These are phyloP conservation scores for Pleurotus giganteus DNA, from an alignment of 768 basidiomycete genomes.

Conservation along the genomic window DNA sequence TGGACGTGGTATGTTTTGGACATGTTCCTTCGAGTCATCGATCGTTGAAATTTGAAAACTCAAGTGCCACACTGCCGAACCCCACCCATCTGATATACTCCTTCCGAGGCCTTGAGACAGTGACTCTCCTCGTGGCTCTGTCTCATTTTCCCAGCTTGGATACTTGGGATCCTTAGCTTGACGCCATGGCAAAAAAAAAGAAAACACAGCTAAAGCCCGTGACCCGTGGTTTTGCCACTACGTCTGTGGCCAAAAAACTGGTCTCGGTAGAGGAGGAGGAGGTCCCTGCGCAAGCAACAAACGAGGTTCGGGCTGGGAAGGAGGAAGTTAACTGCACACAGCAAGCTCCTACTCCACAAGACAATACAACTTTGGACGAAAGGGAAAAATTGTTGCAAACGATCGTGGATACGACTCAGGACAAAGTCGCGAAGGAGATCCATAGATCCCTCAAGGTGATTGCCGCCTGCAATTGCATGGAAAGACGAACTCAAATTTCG, in stretches of 20 bases:
- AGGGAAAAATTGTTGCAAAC: slow-evolving; percentile 64
- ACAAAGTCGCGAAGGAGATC: slow-evolving; percentile 87
- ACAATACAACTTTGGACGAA: slow-evolving; percentile 34
- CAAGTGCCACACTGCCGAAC: background rate
- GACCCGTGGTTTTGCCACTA: slow-evolving; percentile 76
- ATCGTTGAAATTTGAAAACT: background rate
- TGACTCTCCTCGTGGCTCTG: background rate
- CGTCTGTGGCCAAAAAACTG: slow-evolving; percentile 78
- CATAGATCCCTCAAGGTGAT: slow-evolving; percentile 63
- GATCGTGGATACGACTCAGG: slow-evolving; percentile 80
- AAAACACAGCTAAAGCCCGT: slow-evolving; percentile 77
- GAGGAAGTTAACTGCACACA: slow-evolving; percentile 2
- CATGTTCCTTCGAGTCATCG: too few species aligned
- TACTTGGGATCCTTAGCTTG: slow-evolving; percentile 5
- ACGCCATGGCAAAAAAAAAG: slow-evolving; percentile 78
- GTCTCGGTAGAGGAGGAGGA: slow-evolving; percentile 29
- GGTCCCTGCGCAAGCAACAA: slow-evolving; percentile 27
- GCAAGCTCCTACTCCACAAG: slow-evolving; percentile 19
- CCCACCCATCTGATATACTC: too few species aligned
- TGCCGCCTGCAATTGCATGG: background rate
- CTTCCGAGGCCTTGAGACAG: too few species aligned
- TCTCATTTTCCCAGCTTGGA: too few species aligned
- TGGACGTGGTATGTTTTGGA: too few species aligned
- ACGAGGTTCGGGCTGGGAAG: slow-evolving; percentile 13
- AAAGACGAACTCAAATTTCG: slow-evolving; percentile 21